These are phyloP conservation scores for Cystobasidiopsis lactophilus DNA, from an alignment of 768 basidiomycete genomes.

Conservation along the genomic window DNA sequence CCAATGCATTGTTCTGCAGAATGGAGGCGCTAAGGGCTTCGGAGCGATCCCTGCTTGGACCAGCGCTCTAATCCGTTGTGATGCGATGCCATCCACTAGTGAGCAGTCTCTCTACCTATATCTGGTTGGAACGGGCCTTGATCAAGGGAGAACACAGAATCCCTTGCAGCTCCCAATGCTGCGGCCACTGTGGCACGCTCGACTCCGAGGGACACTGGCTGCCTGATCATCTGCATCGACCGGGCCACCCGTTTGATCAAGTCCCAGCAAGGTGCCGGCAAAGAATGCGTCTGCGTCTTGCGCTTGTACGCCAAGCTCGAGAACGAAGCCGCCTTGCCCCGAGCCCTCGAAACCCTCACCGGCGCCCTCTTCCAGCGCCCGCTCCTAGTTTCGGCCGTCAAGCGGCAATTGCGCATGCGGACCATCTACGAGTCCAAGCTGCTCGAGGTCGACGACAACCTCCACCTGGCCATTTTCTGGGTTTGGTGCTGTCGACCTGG, in stretches of 20 bases:
- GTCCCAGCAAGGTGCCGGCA: constrained; percentile 88
- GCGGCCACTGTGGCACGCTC: constrained; percentile 94
- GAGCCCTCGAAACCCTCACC: constrained; percentile 85
- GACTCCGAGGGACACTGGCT: constrained; percentile 99
- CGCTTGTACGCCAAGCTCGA: constrained; percentile 67
- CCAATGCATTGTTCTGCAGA: too few relatives aligned
- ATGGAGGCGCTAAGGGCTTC: too few relatives aligned
- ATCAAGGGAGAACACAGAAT: too few relatives aligned
- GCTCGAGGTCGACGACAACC: constrained; percentile 88
- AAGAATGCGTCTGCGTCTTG: constrained; percentile 94
- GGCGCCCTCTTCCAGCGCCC: constrained; percentile 98
- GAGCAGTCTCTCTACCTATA: too few relatives aligned
- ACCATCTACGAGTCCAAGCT: constrained; percentile 93
- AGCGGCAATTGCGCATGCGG: constrained; percentile 87
- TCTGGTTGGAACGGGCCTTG: too few relatives aligned
- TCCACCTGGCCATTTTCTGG: constrained; percentile 93
- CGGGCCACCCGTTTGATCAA: constrained; percentile 93
- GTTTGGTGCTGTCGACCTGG: constrained; percentile 89
- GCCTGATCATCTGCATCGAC: constrained; percentile 96
- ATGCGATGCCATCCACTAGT: too few relatives aligned
- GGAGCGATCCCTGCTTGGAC: too few relatives aligned
- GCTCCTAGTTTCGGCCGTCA: constrained; percentile 94
- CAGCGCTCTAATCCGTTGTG: too few relatives aligned
- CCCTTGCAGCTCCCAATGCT: too few relatives aligned
- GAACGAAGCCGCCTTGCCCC: constrained; percentile 63